Conservation (phyloP, 2,329 filamentous ascomycete genomes). For the Xylariaceae sp. region DNA sequence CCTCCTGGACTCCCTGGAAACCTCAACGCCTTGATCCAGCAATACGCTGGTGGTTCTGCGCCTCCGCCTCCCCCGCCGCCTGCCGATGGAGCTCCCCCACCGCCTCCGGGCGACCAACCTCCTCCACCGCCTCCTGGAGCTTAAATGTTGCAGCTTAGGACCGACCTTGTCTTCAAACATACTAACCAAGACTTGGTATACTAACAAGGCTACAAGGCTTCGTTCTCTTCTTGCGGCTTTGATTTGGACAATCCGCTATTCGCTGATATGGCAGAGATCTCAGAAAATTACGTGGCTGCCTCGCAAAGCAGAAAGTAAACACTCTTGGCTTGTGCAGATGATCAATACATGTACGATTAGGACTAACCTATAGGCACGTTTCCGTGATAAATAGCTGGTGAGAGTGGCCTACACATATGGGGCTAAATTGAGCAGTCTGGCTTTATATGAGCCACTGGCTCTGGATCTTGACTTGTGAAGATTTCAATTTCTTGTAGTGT, state of each 20-base stretch:
- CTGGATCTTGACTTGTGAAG: no score
- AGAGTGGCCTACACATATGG: no score
- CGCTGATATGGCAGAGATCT: no score
- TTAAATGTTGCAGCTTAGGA: conserved; percentile 25
- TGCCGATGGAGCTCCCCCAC: conserved; percentile 58
- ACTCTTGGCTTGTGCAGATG: no score
- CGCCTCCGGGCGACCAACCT: conserved; percentile 53
- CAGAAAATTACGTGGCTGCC: no score
- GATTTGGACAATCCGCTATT: no score
- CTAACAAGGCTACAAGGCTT: no score
- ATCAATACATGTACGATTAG: conserved; percentile 13
- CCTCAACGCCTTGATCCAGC: conserved; percentile 63
- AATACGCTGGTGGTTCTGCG: conserved; percentile 50
- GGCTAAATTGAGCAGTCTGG: no score
- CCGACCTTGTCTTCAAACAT: conserved; percentile 12
- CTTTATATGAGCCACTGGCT: no score
- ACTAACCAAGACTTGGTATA: conserved; percentile 14
- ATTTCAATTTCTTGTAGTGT: no score
- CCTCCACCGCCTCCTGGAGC: conserved; percentile 56
- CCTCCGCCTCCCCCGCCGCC: conserved; percentile 55
- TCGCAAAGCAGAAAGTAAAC: no score
- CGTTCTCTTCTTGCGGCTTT: no score
- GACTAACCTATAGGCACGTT: conserved; percentile 1
- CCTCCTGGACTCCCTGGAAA: conserved; percentile 52
- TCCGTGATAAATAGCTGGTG: neutral